Evolutionary conservation across 192 early-diverging fungal genomes (phyloP).

Genomic region (Backusella westeae): DNA sequence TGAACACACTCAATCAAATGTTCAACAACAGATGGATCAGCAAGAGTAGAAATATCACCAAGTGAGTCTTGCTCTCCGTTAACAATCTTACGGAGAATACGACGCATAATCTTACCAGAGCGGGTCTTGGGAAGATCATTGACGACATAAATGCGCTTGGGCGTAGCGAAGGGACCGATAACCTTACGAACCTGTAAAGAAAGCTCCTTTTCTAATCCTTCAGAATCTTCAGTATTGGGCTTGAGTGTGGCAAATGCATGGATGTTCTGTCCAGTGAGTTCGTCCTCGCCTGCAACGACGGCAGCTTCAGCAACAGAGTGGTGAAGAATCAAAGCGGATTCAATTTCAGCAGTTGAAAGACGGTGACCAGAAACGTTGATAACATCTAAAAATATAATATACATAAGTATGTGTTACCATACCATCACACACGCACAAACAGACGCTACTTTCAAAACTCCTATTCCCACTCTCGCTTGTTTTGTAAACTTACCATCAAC

Average conservation of each 20-base stretch:
- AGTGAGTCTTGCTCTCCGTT: conserved; percentile 79
- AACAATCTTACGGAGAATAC: conserved; percentile 93
- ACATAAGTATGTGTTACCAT: not conserved
- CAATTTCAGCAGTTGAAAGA: conserved; percentile 92
- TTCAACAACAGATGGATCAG: conserved; percentile 60
- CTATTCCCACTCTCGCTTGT: not conserved
- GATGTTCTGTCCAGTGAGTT: conserved; percentile 90
- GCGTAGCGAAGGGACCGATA: conserved; percentile 94
- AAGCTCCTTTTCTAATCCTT: conserved; percentile 60
- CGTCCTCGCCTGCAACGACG: conserved; percentile 86
- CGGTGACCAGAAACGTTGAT: conserved; percentile 98
- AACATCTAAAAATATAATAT: conserved; percentile 52
- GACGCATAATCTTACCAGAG: conserved; percentile 95
- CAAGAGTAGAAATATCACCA: conserved; percentile 87
- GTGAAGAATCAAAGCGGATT: conserved; percentile 87
- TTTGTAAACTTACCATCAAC: conserved; percentile 47
- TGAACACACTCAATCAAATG: conserved; percentile 20
- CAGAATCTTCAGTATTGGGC: conserved; percentile 50
- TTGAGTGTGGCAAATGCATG: conserved; percentile 85
- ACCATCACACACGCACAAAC: not conserved
- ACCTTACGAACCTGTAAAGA: conserved; percentile 76
- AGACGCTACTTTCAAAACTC: not conserved
- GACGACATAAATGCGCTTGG: conserved; percentile 84
- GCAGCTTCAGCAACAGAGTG: conserved; percentile 87
- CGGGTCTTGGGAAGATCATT: conserved; percentile 94